Evolutionary conservation across 257 asterid genomes (phyloP).

Genomic region (Solanum tarijense): DNA sequence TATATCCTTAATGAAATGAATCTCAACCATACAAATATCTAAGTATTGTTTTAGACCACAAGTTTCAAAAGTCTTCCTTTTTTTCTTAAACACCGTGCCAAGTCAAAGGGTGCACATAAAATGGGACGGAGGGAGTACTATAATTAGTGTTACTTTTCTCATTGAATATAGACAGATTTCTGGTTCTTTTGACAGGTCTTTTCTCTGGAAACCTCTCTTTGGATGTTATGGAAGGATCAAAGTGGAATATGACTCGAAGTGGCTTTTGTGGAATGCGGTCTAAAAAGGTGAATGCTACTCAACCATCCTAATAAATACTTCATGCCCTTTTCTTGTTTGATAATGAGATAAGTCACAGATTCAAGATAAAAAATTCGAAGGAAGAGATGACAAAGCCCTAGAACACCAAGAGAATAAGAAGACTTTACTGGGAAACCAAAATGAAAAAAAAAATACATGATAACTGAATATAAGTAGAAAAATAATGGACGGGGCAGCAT

Average conservation of each 20-base stretch:
- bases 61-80: no score
- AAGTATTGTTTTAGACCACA: no score
- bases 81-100: no score
- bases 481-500: neutral
- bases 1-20: no score
- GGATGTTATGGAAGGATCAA: conserved; percentile 62
- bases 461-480: neutral
- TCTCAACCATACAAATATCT: no score
- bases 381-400: neutral
- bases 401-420: neutral
- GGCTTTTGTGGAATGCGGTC: conserved; percentile 99
- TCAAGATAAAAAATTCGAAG: neutral
- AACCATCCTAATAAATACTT: neutral
- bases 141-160: neutral
- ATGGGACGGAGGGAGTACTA: neutral
- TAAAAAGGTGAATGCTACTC: conserved; percentile 46
- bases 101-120: no score
- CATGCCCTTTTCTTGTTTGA: neutral
- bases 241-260: conserved; percentile 79
- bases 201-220: conserved; percentile 89
- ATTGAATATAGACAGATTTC: neutral
- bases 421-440: neutral
- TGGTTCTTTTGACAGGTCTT: conserved; percentile 38
- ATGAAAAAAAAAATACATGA: neutral
- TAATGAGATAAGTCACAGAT: neutral